These are phyloP conservation scores for Chaetomium olivaceum DNA, from an alignment of 2,329 filamentous ascomycete species.

Conservation along the genomic window DNA sequence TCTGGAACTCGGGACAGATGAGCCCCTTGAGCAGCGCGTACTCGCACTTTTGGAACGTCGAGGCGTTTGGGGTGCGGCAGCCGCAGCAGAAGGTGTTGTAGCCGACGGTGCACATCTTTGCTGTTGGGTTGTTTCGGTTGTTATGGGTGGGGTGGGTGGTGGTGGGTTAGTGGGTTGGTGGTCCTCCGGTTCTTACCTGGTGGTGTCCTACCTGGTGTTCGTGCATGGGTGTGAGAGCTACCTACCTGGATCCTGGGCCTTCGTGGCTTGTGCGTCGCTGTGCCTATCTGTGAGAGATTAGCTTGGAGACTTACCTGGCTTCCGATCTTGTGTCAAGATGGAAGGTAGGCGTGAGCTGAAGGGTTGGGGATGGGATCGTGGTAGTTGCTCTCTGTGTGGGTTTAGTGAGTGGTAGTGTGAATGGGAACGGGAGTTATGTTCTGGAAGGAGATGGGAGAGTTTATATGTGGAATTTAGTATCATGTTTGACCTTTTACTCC, in stretches of 20 bases:
- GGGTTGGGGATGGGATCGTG: background rate
- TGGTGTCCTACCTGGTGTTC: background rate
- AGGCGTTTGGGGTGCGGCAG: constrained; percentile 2
- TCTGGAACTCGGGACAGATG: constrained; percentile 21
- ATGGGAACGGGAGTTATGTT: background rate
- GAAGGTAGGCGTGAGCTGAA: background rate
- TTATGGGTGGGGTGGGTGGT: background rate
- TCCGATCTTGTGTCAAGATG: background rate
- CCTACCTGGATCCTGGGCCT: background rate
- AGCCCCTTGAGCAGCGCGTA: constrained; percentile 18
- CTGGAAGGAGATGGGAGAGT: background rate
- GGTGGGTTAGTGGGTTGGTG: background rate
- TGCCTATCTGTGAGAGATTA: background rate
- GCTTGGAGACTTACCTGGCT: background rate
- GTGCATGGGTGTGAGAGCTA: background rate
- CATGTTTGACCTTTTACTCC: background rate
- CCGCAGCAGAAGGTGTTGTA: constrained; percentile 23
- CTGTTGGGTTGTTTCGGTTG: background rate
- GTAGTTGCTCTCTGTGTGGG: background rate
- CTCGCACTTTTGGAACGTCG: constrained; percentile 17
- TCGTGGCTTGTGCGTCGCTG: background rate
- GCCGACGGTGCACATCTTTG: constrained; percentile 22
- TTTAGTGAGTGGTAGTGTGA: background rate
- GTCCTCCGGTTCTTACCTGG: no score
- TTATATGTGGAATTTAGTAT: background rate